phyloP scores from a whole-genome alignment of 805 yeast genomes.

The Suhomyces sp. region DNA sequence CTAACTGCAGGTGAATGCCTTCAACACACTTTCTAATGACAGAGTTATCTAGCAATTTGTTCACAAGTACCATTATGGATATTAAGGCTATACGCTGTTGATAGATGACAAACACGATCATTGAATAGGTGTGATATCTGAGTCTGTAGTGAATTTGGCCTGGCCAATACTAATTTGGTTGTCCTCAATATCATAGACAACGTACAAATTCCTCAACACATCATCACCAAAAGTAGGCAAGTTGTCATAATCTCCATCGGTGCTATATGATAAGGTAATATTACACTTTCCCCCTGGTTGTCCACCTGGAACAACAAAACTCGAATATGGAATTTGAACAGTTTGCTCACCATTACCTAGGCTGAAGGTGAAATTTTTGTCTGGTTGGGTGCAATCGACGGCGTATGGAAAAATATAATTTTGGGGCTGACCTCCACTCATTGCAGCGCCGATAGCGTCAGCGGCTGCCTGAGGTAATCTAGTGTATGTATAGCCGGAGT shows the following conservation, averaged over 20 bases:
- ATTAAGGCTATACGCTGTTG: no score
- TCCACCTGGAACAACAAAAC: constrained; percentile 1
- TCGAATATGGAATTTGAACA: constrained; percentile 5
- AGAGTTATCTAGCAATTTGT: not conserved
- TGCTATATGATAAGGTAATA: not conserved
- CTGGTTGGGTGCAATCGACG: constrained; percentile 8
- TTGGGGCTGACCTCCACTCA: not conserved
- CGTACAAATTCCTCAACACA: constrained; percentile 48
- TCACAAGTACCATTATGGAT: no score
- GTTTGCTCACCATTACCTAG: not conserved
- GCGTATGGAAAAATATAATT: no score
- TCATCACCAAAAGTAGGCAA: constrained; percentile 47
- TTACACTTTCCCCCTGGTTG: not conserved
- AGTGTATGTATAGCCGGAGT: not conserved
- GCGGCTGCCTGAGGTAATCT: not conserved
- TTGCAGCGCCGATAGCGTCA: not conserved
- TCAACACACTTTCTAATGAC: not conserved
- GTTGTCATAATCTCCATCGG: not conserved
- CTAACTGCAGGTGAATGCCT: no score
- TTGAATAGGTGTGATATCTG: not conserved
- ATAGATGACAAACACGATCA: not conserved
- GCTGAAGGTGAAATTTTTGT: constrained; percentile 3
- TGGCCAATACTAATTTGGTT: constrained; percentile 46
- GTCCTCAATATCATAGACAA: constrained; percentile 53
- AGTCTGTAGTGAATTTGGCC: not conserved